Evolutionary conservation across 1,284 basidiomycete species (phyloP), one percentile per base, ranked within the genome.

Genomic region (Leccinum ponderosum): DNA sequence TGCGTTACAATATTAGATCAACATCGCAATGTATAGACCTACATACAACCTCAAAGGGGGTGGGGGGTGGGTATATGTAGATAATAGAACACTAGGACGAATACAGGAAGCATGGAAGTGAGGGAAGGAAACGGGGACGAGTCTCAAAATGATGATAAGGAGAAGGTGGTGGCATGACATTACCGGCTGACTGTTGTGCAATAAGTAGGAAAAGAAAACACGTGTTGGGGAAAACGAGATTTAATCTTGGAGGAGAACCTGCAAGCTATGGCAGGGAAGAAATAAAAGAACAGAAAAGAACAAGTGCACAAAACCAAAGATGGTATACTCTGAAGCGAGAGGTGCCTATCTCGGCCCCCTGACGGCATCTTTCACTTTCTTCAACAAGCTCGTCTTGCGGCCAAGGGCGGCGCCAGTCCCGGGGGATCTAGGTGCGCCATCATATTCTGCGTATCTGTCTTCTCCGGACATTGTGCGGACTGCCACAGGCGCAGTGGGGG

Each of bases 381-480:
- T 89, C 79, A 93, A 81, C 58, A 93, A 75, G 70, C 90, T 92
- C 2, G 87, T 82, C 82, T 87, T 93, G 69, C 90, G 80, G 52
- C 85, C 87, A 3, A 92, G 78, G 22, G 80, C 83, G 17, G 74
- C 73, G 51, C 81, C 78, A 15, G 76, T 72, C 42, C 74, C 72
- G 15, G 75, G 72, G 3, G 69, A 71, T 57, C 64, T 69, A 29
- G 67, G 72, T 6, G 69, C 69, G 42, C 69, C 74, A 55, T 87
- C 86, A 70, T 85, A 85, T 69, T 89, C 87, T 9, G 73, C 80
- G 20, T 69, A 69, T 44, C 64, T 73, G 61, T 73, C 70, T 57
- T 78, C 76, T 17, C 68, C 68, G 11, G 75, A 74, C 29, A 72
- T 66, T 4, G 73, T 63, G 63, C 69, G 69, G 27, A 70, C 64